Base-by-base conservation (phyloP, 1,284 basidiomycete species). In the Lignosus rhinocerotis region DNA sequence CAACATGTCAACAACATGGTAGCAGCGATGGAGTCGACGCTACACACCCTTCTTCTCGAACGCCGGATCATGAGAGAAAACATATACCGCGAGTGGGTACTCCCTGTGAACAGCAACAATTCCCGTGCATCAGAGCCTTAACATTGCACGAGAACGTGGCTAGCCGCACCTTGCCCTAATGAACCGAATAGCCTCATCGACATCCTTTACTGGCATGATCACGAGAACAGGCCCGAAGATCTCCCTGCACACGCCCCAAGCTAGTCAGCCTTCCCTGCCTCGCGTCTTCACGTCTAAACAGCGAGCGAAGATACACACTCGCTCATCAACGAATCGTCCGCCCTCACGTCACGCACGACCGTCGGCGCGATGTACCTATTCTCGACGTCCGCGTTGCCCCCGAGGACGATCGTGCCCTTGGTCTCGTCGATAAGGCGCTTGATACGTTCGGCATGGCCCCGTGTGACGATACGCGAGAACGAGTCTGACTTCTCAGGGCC, bases 21-120 rank as follows among this genome's bases (percentile, higher is more conserved):
- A 14, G 30, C 11, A 45, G 8, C 14, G 12, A 10, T 17, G 21
- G 3, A 32, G 21, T 2, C 31, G 6, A 7, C 12, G 48, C n/a
- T n/a, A 41, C 59, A 7, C 61, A 84, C 88, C 81, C 72, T 87
- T 86, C 19, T 78, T 71, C 72, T 90, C 90, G 67, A 86, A 80
- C 21, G 71, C 72, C 1, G 78, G 66, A 66, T 88, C 81, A 53
- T 81, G 72, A 1, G 88, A 79, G 75, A 94, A 94, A 34, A 92
- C 82, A 66, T 94, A 93, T 11, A 94, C 73, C 0, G 86, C 82
- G 7, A 94, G 80, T 2, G 93, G 90, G 63, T 92, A 85, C 55
- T 90, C 90, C 46, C 38, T 34, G 11, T 34, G 30, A 25, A 34
- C 17, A 55, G 31, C 17, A 4, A 10, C 33, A 25, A 51, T 5